phyloP scores from a whole-genome alignment of 164 flowering plant species.

The Echeveria elegans region DNA sequence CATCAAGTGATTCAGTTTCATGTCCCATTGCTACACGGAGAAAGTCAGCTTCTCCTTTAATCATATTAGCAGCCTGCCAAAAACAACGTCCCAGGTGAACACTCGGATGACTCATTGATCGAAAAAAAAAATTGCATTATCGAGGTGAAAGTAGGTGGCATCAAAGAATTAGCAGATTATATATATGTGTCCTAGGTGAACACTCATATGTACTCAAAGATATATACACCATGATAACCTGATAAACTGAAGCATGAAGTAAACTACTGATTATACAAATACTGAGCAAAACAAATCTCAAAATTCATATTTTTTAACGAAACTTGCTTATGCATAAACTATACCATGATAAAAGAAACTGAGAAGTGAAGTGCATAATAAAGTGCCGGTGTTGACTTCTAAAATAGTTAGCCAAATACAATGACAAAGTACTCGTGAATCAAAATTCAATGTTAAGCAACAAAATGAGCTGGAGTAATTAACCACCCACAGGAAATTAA shows the following conservation, averaged over 20 bases:
- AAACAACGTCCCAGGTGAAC: background rate
- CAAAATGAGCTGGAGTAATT: background rate
- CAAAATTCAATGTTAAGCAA: too few species aligned
- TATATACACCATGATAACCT: too few species aligned
- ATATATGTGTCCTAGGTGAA: background rate
- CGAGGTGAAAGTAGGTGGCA: background rate
- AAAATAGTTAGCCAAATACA: background rate
- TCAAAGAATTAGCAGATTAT: background rate
- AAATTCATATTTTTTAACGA: background rate
- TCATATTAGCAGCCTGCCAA: constrained; percentile 57
- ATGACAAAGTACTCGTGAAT: background rate
- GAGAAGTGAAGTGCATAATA: background rate
- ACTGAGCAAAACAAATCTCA: background rate
- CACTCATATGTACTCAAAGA: background rate
- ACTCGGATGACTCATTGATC: background rate
- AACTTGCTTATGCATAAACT: background rate
- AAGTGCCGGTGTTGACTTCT: too few species aligned
- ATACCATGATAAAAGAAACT: background rate
- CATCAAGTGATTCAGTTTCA: constrained; percentile 71
- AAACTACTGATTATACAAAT: too few species aligned
- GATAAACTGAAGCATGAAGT: too few species aligned
- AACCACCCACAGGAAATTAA: background rate
- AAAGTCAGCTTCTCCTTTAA: constrained; percentile 60
- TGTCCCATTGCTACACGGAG: constrained; percentile 91
- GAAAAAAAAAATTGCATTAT: background rate